These are phyloP conservation scores for Phaeotremella fagi DNA, from an alignment of 768 basidiomycete species.

Conservation along the genomic window DNA sequence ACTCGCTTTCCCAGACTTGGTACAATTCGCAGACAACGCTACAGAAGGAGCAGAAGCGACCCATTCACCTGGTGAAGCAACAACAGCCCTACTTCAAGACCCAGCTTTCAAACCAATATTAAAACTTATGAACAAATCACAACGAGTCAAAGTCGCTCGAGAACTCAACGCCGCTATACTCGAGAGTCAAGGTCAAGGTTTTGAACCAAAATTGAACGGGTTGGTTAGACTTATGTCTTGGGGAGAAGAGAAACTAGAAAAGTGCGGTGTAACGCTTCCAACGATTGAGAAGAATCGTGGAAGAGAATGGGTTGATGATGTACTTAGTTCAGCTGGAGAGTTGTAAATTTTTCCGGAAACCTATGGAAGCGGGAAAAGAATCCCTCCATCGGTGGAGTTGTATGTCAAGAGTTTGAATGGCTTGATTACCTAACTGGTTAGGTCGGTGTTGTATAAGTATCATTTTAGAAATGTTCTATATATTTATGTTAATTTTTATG, in stretches of 20 bases:
- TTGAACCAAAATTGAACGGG: slow-evolving; percentile 81
- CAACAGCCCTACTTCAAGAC: slow-evolving; percentile 26
- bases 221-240: slow-evolving; percentile 78
- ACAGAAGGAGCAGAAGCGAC: slow-evolving; percentile 2
- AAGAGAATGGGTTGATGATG: slow-evolving; percentile 28
- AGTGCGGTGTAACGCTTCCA: slow-evolving; percentile 45
- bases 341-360: too few relatives aligned
- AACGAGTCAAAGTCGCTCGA: slow-evolving; percentile 88
- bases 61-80: slow-evolving; percentile 14
- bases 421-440: too few relatives aligned
- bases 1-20: slow-evolving; percentile 55
- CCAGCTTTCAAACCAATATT: slow-evolving; percentile 61
- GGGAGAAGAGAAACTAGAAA: slow-evolving; percentile 74
- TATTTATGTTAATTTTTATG: too few relatives aligned
- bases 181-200: slow-evolving; percentile 83
- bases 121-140: slow-evolving; percentile 75
- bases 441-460: too few relatives aligned
- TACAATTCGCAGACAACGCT: slow-evolving; percentile 34
- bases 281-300: slow-evolving; percentile 22
- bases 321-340: too few relatives aligned
- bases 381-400: too few relatives aligned
- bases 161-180: slow-evolving; percentile 95
- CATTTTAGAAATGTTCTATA: too few relatives aligned
- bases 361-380: too few relatives aligned
- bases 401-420: too few relatives aligned